A percentile compares a stretch with the other conserved stretches of the same genome.
Conservation (phyloP, 768 basidiomycete genomes). For the Rhizopogon vesiculosus region DNA sequence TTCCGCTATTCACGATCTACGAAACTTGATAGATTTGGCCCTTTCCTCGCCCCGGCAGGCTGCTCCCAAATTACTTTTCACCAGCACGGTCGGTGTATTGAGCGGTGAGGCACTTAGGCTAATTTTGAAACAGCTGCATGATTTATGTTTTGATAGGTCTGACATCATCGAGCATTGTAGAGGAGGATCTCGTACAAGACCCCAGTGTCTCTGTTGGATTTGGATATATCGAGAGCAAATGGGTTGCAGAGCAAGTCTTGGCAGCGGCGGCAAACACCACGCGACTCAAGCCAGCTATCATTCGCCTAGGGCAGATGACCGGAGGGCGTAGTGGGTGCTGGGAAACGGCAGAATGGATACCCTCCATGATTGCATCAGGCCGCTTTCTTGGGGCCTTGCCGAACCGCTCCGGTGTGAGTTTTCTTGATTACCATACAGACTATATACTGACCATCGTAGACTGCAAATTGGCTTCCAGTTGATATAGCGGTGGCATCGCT, state of each 20-base stretch:
- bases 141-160: background rate
- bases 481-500: constrained; percentile 3
- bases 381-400: constrained; percentile 29
- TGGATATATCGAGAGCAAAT: constrained; percentile 39
- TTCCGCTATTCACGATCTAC: constrained; percentile 19
- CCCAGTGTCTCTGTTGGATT: constrained; percentile 21
- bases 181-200: constrained; percentile 16
- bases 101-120: constrained; percentile 2
- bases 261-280: constrained; percentile 23
- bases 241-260: constrained; percentile 37
- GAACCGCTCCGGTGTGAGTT: constrained; percentile 22
- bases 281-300: constrained; percentile 24
- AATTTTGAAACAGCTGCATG: background rate
- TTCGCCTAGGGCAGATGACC: constrained; percentile 40
- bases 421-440: background rate
- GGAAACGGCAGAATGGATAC: constrained; percentile 42
- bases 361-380: constrained; percentile 30
- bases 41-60: constrained; percentile 12
- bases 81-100: constrained; percentile 30
- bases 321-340: constrained; percentile 37
- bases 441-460: constrained; percentile 3
- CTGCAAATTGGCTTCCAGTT: constrained; percentile 23
- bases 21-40: constrained; percentile 31
- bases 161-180: background rate
- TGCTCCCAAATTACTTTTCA: constrained; percentile 24